phyloP scores from a whole-genome alignment of 1,284 basidiomycete species.

The Sanghuangporus baumii region DNA sequence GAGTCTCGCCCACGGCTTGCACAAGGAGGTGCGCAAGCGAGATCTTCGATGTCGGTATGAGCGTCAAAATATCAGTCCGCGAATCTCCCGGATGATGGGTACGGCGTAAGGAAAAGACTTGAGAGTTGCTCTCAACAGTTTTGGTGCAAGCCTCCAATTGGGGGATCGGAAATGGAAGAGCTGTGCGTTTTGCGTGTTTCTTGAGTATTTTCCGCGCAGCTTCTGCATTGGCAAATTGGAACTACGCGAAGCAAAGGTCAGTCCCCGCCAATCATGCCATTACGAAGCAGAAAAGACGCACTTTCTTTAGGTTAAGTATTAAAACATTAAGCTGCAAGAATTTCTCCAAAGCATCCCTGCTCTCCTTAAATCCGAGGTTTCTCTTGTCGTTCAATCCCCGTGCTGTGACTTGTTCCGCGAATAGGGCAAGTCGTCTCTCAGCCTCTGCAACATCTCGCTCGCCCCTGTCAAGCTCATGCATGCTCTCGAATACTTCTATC shows the following conservation, averaged over 20 bases:
- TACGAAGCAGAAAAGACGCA: conserved; percentile 25
- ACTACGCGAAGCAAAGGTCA: conserved; percentile 35
- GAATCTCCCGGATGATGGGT: background rate
- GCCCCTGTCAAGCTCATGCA: conserved; percentile 68
- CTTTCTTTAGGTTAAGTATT: conserved; percentile 84
- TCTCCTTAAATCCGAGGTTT: conserved; percentile 60
- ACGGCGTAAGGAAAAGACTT: background rate
- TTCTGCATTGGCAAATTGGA: conserved; percentile 84
- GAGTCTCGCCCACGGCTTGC: conserved; percentile 78
- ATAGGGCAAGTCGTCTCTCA: conserved; percentile 66
- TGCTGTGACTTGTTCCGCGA: conserved; percentile 63
- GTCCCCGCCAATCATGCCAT: background rate
- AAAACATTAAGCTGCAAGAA: conserved; percentile 82
- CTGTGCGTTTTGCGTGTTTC: conserved; percentile 89
- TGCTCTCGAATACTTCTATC: conserved; percentile 80
- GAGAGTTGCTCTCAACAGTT: background rate
- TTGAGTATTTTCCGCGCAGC: conserved; percentile 90
- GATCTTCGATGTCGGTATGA: conserved; percentile 29
- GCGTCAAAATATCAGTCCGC: conserved; percentile 14
- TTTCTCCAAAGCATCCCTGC: conserved; percentile 62
- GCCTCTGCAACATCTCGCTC: conserved; percentile 72
- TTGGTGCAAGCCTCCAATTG: conserved; percentile 16
- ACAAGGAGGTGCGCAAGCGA: conserved; percentile 78
- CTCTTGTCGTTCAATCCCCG: conserved; percentile 52
- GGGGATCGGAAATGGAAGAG: conserved; percentile 43